Evolutionary conservation across 1,284 basidiomycete species (phyloP), one percentile per base, ranked within the genome.

Genomic region (Malassezia yamatoensis): DNA sequence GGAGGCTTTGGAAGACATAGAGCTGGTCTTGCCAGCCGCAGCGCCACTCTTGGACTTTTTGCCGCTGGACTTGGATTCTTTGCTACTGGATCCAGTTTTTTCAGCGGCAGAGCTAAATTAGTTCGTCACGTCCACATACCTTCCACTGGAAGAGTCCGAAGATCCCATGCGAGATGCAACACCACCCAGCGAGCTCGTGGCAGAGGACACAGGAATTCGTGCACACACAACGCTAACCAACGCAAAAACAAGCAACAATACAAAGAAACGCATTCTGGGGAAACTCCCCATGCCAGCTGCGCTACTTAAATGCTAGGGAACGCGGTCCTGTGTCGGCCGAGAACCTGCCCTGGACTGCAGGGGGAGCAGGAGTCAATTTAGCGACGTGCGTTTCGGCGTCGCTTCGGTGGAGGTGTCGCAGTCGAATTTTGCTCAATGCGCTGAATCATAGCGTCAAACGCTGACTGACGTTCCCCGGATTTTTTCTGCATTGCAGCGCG

Each of bases 391-490:
- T 32, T 20, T 21, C 44, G 49, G 2, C 24, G 20, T 8, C 18
- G 20, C 41, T 43, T 49, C 13, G 44, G 44, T 13, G n/a, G 34
- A 39, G 35, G 16, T 16, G 20, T 7, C 24, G 20, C 36, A n/a
- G 24, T 60, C n/a, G 59, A 60, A 47, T 66, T 62, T 1, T 59
- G 61, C 52, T 71, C 67, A 20, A 71, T 39, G 34, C 58, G 65
- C 38, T 60, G 56, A 29, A 70, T 63, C 65, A 70, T 67, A 45
- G 62, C 62, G 44, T 67, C 68, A 35, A 70, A 67, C 16, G 61
- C 59, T 0, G 56, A 53, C 9, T 56, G 60, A 4, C 66, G 53
- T 47, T 67, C 61, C 21, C 51, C 46, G 12, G 63, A 54, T 39
- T 68, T 67, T 13, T 59, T 54, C 38, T 55, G 63, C 51, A 70